Base-by-base conservation (phyloP, 257 asterid genomes). In the Plectranthus barbatus region DNA sequence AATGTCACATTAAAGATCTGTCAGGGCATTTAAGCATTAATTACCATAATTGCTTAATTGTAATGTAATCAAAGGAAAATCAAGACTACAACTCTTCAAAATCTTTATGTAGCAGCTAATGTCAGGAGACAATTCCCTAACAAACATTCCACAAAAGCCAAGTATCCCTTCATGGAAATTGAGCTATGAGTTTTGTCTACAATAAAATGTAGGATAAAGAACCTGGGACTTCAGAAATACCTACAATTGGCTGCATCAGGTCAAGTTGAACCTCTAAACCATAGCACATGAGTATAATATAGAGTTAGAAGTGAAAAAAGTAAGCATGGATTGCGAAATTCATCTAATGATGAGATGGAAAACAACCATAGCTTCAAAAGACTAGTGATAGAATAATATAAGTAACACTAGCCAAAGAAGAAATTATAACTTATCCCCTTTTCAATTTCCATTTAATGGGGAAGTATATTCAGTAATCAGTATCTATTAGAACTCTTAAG, bases 11-110 rank as follows among this genome's bases (percentile, higher is more conserved):
- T 24, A 53, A 59, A 58, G 46, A 49, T 61, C 40, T 14, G 53
- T 78, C 72, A 66, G 71, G 67, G 48, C 40, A 34, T 64, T 75
- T 46, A 47, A 68, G 50, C 18, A 48, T 41, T 33, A 60, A 49
- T 57, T 45, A 69, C 57, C 20, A 50, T 60, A 33, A 58, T 29
- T 17, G 24, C 49, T 33, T 66, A 74, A 14, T n/a, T 33, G 20
- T 56, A 36, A 7, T 12, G 20, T 58, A 21, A 10, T 17, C 19
- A 54, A 52, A 64, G 37, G 62, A 51, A 44, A 15, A 5, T 12
- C 53, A 18, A 19, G 8, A 34, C 61, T 58, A 64, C 9, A 33
- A 5, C 9, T 60, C 48, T 49, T 50, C 60, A 15, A 60, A 50
- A 34, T 37, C 6, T 19, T 56, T 11, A 37, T 37, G 31, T 45